Base-by-base conservation (phyloP, 306 rosid species). In the Acmispon strigosus region DNA sequence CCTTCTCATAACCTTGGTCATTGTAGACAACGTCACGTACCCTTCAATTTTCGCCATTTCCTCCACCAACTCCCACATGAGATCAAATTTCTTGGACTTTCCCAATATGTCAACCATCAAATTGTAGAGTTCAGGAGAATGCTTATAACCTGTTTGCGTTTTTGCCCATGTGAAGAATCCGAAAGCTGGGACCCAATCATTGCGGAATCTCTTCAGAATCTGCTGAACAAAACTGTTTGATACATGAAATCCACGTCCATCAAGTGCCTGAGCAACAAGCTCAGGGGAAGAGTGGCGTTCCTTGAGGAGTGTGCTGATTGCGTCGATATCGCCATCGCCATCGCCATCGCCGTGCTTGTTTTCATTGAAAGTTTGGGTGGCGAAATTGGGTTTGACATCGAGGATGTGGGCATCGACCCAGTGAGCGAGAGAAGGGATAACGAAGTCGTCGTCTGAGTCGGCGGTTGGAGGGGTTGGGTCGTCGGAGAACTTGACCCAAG, bases 101-200 rank as follows among this genome's bases (percentile, higher is more conserved):
- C 96, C 97, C 65, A 88, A 57, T 10, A 90, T 79, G 16, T 87
- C 96, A 15, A 88, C 84, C 89, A 88, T 90, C 4, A 53, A 81
- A 50, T 85, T 77, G 39, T 84, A 92, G 1, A 29, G 18, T 44
- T 84, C 85, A 0, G 84, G 84, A 13, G 82, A 62, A 86, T 83
- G 96, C 85, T 7, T 42, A 62, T 90, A 94, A 69, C 88, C 84
- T 16, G 89, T 80, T 83, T 83, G 97, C 2, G 37, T 13, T 78
- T 87, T 89, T 69, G 97, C 89, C 98, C 97, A 94, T 14, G 0
- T 67, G 88, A 94, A 89, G 80, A 87, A 61, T 0, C 96, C 96
- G 1, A 81, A 87, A 18, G 96, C 97, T 0, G 83, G 50, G 49
- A 83, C 73, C 94, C 96, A 94, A 50, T 83, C 83, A 43, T 81